These are phyloP conservation scores for Cryptococcus hybrid DNA, from an alignment of 1,284 basidiomycete species.

Conservation along the genomic window DNA sequence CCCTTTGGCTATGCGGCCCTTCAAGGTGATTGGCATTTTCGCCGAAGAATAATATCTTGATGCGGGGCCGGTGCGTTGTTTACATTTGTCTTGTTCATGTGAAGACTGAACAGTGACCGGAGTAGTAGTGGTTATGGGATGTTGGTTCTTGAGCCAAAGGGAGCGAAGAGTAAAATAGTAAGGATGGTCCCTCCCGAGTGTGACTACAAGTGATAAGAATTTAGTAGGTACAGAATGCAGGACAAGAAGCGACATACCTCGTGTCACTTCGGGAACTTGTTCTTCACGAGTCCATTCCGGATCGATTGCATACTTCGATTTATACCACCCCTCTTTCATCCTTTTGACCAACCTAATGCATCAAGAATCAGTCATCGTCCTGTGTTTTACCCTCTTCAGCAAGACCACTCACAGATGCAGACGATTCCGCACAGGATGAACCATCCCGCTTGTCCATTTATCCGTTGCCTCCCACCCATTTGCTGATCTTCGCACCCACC, in stretches of 20 bases:
- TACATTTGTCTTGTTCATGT: no score
- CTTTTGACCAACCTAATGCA: background rate
- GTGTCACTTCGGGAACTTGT: background rate
- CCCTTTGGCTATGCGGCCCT: background rate
- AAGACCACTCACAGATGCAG: constrained; percentile 3
- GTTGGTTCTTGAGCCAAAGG: background rate
- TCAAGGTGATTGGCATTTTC: background rate
- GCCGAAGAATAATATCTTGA: background rate
- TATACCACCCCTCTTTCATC: constrained; percentile 4
- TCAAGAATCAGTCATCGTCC: background rate
- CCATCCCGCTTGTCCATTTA: constrained; percentile 1
- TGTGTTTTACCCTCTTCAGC: background rate
- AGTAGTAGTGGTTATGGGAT: no score
- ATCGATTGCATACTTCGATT: background rate
- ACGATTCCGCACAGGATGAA: constrained; percentile 2
- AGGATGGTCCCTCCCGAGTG: constrained; percentile 1
- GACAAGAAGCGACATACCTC: background rate
- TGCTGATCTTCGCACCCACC: background rate
- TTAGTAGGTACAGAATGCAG: background rate
- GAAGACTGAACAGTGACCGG: no score
- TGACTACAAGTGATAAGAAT: background rate
- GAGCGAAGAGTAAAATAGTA: constrained; percentile 7
- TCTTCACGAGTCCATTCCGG: background rate
- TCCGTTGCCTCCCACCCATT: constrained; percentile 1
- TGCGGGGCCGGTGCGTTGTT: background rate